Percentiles rank a stretch among this genome's conserved stretches.
Evolutionary conservation across 108 stramenopile species (phyloP).

Genomic region (Nannochloropsis salina): DNA sequence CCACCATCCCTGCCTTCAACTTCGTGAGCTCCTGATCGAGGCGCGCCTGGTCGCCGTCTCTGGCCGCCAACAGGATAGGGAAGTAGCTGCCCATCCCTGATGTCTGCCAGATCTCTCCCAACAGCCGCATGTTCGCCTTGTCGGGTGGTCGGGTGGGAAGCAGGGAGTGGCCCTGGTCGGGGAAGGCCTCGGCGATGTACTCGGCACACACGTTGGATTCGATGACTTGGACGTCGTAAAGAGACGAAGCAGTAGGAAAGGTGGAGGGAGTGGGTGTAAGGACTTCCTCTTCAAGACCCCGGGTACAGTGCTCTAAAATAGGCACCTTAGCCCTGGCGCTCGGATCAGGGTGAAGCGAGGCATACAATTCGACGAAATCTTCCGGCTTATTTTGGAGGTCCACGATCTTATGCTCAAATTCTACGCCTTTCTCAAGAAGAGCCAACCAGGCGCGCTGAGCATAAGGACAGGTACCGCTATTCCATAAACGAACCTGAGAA

Average conservation of each 20-base stretch:
- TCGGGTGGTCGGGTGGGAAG: not conserved
- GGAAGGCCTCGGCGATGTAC: slow-evolving; percentile 18
- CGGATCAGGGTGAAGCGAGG: not conserved
- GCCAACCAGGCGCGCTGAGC: slow-evolving; percentile 21
- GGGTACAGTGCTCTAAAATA: slow-evolving; percentile 3
- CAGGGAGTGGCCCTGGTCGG: not conserved
- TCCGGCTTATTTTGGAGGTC: slow-evolving; percentile 23
- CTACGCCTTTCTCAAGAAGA: not conserved
- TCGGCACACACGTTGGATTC: not conserved
- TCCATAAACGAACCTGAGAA: slow-evolving; percentile 21
- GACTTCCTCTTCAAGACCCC: not conserved
- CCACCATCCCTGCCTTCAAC: not conserved
- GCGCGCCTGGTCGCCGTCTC: not conserved
- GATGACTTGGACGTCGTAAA: not conserved
- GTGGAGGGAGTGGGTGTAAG: too few relatives aligned
- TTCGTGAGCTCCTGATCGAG: not conserved
- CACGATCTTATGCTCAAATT: not conserved
- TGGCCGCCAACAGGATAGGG: not conserved
- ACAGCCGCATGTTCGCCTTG: not conserved
- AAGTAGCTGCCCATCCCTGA: not conserved
- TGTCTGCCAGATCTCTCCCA: not conserved
- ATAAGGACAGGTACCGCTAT: slow-evolving; percentile 20
- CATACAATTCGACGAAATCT: not conserved
- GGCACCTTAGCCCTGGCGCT: slow-evolving; percentile 22
- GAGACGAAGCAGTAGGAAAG: not conserved